These are phyloP conservation scores for Marsdenia floribunda DNA, from an alignment of 257 asterid genomes.

Conservation along the genomic window DNA sequence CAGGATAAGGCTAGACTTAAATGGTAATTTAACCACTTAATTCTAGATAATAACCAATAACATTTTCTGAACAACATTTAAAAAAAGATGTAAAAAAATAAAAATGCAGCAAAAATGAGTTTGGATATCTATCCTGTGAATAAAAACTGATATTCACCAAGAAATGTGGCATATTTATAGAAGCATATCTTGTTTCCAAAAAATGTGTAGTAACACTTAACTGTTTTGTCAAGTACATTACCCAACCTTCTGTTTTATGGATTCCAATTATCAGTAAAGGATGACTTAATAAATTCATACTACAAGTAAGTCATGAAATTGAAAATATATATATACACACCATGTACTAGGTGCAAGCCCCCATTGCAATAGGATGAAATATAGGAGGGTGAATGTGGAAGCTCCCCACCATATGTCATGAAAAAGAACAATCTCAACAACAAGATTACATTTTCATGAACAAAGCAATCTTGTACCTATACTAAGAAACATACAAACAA, in stretches of 20 bases:
- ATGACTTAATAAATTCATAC: neutral
- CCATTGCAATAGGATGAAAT: neutral
- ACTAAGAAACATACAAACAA: neutral
- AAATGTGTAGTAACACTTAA: neutral
- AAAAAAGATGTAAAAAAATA: neutral
- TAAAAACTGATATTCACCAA: neutral
- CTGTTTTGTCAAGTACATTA: neutral
- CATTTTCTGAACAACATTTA: neutral
- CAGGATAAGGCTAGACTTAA: neutral
- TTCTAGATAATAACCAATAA: neutral
- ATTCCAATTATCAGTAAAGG: neutral
- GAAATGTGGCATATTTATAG: neutral
- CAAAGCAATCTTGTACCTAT: neutral
- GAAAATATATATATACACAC: neutral
- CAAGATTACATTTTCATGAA: neutral
- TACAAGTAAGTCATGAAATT: neutral
- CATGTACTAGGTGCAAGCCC: neutral
- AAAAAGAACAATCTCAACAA: too few relatives aligned
- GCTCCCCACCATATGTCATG: neutral
- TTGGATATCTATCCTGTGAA: neutral
- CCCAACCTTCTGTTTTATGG: neutral
- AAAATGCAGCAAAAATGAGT: neutral
- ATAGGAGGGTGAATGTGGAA: neutral
- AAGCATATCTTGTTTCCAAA: neutral
- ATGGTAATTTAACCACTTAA: neutral